phyloP scores from a whole-genome alignment of 179 eudicot species.

The Gypsophila paniculata region DNA sequence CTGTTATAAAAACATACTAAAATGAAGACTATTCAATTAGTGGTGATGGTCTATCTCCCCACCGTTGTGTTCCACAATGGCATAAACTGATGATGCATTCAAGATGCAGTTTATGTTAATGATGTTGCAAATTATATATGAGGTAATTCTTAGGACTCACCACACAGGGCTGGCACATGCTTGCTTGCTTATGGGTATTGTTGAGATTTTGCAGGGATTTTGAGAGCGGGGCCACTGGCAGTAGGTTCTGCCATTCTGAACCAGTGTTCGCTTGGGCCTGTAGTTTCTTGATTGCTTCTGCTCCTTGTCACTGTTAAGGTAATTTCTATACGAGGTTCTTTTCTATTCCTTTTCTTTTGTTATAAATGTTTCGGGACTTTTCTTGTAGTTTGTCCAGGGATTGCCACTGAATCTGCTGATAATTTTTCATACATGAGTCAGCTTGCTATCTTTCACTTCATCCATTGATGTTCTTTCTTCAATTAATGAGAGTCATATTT shows the following conservation, averaged over 20 bases:
- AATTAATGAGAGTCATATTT: background rate
- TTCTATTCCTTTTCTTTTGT: background rate
- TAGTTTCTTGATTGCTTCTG: background rate
- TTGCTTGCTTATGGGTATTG: too few relatives aligned
- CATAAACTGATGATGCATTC: too few relatives aligned
- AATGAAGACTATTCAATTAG: too few relatives aligned
- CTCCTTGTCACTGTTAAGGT: conserved; percentile 81
- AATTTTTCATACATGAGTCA: too few relatives aligned
- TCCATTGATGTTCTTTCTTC: background rate
- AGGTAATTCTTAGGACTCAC: too few relatives aligned
- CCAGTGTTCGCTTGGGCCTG: too few relatives aligned
- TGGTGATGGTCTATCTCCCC: too few relatives aligned
- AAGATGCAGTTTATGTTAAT: too few relatives aligned
- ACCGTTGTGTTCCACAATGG: too few relatives aligned
- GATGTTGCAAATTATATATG: conserved; percentile 5
- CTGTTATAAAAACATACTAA: too few relatives aligned
- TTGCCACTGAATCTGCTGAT: background rate
- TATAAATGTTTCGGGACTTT: background rate
- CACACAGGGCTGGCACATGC: too few relatives aligned
- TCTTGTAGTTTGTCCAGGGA: background rate
- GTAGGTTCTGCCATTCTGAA: too few relatives aligned
- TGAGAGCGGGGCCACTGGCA: background rate
- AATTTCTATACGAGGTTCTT: conserved; percentile 6
- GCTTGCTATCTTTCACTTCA: background rate
- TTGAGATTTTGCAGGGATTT: background rate